Evolutionary conservation across 108 stramenopile species (phyloP), one percentile per base, ranked within the genome.

Genomic region (Schizochytrium sp.): DNA sequence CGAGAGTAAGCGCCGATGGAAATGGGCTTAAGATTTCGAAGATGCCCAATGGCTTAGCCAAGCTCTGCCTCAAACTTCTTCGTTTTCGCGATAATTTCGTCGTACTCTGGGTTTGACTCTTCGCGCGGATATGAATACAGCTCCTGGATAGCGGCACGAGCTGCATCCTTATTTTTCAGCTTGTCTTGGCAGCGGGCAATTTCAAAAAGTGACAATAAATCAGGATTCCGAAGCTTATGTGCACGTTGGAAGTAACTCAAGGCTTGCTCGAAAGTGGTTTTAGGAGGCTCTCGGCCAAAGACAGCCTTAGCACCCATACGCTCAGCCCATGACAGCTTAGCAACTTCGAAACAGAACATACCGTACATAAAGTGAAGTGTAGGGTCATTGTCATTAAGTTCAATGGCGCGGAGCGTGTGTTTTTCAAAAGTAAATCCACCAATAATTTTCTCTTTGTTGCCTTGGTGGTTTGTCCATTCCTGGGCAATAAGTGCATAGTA

Each of bases 401-500:
- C 76, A 28, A 83, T 83, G 5, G 76, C 76, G 76, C 47, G 47
- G 10, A 55, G 76, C 47, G 76, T 83, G 76, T 83, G 76, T 53
- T 83, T 55, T 2, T 49, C 76, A 3, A 83, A 83, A 10, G 47
- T 55, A 49, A 55, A 55, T 10, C 76, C 76, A 5, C 50, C 76
- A 55, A 83, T 83, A 28, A 83, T 83, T 53, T 83, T 83, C 1
- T 49, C 76, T 10, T 49, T 83, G 76, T 47, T 83, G 17, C 76
- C 76, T 55, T 83, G 76, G 28, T 83, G 76, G 47, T 83, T 83
- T 0, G 76, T 55, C 50, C 47, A 83, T 5, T 83, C 76, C 76
- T 83, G 76, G 28, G 76, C 76, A 28, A 49, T 55, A 40, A 83
- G 49, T 53, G 76, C 76, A 53, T 83, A 83, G 76, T 83, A 83